Evolutionary conservation across 192 early-diverging fungal genomes (phyloP), one percentile per base, ranked within the genome.

Genomic region (Coemansia sp.): DNA sequence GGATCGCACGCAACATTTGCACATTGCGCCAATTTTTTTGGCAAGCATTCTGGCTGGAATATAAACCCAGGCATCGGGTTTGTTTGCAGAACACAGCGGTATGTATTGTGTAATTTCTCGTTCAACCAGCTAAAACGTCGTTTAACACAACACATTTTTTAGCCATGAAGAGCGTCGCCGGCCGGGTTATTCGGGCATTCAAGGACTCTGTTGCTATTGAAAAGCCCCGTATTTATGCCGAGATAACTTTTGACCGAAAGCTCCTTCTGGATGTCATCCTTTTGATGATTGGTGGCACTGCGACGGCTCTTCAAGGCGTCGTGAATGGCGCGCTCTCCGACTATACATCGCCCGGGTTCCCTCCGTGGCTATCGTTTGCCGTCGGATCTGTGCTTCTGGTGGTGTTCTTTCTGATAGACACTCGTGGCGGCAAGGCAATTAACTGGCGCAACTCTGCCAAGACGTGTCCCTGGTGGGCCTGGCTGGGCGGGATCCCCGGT

Each of bases 401-500:
- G 9, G 8, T 42, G 17, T 42, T 42, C 19, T 42, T 42, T 8
- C 21, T 42, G 19, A 8, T 42, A 9, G 40, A 42, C 19, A 42
- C 40, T 42, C 40, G 40, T 19, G 40, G 40, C 21, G 40, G 40
- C 20, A 42, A 42, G 19, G 15, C 40, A 15, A 8, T 42, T 10
- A 42, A 19, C 40, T 42, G 40, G 40, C 40, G 40, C 40, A 42
- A 42, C 40, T 42, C 40, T 19, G 12, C 17, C 17, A 42, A 42
- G 17, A 42, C 40, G 15, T 21, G 40, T 4, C 40, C 40, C 5
- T 42, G 40, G 40, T 42, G 40, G 40, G 40, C 40, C 8, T 42
- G 40, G 40, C 40, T 42, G 1, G 40, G 40, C 17, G 40, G 40
- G 8, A 7, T 42, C 8, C 40, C 40, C 17, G 40, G 40, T 42